phyloP scores from a whole-genome alignment of 2,329 filamentous ascomycete species.

The Xylariaceae sp. region DNA sequence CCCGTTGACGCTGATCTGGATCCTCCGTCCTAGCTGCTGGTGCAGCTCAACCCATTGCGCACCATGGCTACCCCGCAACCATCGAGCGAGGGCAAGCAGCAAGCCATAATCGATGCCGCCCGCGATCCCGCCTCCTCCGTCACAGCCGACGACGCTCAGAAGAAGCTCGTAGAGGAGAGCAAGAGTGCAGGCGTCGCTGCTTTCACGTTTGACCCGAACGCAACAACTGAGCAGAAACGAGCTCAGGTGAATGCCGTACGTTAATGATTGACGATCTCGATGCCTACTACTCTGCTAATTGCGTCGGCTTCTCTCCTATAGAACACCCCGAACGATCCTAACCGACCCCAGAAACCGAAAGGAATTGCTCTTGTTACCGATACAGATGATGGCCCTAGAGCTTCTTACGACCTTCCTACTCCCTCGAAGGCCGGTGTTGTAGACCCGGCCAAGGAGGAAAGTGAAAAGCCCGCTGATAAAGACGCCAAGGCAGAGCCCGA shows the following conservation, averaged over 20 bases:
- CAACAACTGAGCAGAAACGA: slow-evolving; percentile 75
- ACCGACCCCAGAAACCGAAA: slow-evolving; percentile 53
- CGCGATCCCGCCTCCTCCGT: slow-evolving; percentile 63
- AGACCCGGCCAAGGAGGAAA: slow-evolving; percentile 44
- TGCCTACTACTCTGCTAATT: slow-evolving; percentile 2
- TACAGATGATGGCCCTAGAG: slow-evolving; percentile 63
- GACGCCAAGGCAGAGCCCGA: slow-evolving; percentile 51
- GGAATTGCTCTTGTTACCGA: slow-evolving; percentile 73
- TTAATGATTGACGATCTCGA: slow-evolving; percentile 34
- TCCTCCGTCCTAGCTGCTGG: slow-evolving; percentile 25
- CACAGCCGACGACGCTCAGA: slow-evolving; percentile 65
- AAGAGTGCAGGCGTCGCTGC: slow-evolving; percentile 72
- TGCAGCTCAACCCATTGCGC: slow-evolving; percentile 23
- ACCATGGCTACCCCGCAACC: slow-evolving; percentile 34
- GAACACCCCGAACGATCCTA: slow-evolving; percentile 58
- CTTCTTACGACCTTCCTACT: slow-evolving; percentile 71
- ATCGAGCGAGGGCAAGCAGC: slow-evolving; percentile 67
- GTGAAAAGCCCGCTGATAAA: slow-evolving; percentile 45
- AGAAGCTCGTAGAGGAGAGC: slow-evolving; percentile 70
- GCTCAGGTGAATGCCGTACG: slow-evolving; percentile 72
- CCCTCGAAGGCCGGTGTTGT: slow-evolving; percentile 66
- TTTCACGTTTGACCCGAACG: slow-evolving; percentile 83
- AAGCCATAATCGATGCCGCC: slow-evolving; percentile 74
- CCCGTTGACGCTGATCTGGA: slow-evolving; percentile 1
- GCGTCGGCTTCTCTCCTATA: slow-evolving; percentile 30